Conservation (phyloP, 305 asterid genomes). For the Fraxinus greggii region DNA sequence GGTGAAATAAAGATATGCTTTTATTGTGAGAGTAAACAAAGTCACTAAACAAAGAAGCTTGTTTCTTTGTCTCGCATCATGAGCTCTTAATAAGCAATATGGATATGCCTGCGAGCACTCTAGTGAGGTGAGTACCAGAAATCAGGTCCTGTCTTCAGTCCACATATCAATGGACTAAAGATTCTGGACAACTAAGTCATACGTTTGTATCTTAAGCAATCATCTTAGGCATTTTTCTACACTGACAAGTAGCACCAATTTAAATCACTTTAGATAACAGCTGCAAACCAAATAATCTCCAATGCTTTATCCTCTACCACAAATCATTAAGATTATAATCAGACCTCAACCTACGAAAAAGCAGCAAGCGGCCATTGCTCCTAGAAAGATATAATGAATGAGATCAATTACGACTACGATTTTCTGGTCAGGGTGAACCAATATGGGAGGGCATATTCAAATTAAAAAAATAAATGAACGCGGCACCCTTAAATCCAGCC, state of each 20-base stretch:
- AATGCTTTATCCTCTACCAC: background rate
- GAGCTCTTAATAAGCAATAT: background rate
- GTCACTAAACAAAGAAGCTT: background rate
- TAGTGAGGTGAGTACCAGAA: background rate
- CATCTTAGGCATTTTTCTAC: background rate
- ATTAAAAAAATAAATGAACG: background rate
- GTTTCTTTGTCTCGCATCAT: background rate
- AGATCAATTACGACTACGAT: background rate
- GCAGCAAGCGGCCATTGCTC: background rate
- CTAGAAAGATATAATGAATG: background rate
- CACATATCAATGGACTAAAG: background rate
- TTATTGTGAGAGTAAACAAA: background rate
- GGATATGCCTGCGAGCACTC: background rate
- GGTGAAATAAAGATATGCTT: background rate
- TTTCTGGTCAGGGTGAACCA: background rate
- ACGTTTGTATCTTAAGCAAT: background rate
- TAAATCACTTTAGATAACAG: background rate
- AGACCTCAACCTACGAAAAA: background rate
- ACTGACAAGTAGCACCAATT: background rate
- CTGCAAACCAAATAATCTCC: background rate
- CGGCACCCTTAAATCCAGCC: background rate
- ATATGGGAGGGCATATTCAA: background rate
- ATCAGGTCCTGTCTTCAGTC: background rate
- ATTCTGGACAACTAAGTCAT: background rate
- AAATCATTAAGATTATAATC: conserved; percentile 12